Evolutionary conservation across 1,284 basidiomycete genomes (phyloP).

Genomic region (Malassezia arunalokei): DNA sequence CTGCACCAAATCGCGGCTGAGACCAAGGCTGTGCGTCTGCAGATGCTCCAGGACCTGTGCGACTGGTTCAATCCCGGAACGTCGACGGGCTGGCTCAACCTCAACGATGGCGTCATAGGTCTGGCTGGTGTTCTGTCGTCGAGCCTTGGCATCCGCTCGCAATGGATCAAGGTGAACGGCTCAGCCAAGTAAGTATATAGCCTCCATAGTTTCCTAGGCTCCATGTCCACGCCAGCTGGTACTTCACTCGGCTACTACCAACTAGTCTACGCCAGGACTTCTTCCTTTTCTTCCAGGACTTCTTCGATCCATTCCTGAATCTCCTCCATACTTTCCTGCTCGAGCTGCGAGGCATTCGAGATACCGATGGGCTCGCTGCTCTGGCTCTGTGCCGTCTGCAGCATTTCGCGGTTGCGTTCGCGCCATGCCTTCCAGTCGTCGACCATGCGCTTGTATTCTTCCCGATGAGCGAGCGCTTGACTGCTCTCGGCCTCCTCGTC

Average conservation of each 20-base stretch:
- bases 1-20: constrained; percentile 57
- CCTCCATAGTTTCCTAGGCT: neutral
- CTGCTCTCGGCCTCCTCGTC: constrained; percentile 90
- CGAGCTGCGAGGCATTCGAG: constrained; percentile 27
- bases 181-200: constrained; percentile 23
- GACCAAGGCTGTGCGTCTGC: constrained; percentile 57
- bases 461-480: constrained; percentile 82
- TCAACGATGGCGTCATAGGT: constrained; percentile 63
- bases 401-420: constrained; percentile 24
- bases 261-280: constrained; percentile 10
- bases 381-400: constrained; percentile 26
- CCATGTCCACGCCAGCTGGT: neutral
- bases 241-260: neutral
- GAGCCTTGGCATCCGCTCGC: constrained; percentile 39
- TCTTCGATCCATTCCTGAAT: constrained; percentile 47
- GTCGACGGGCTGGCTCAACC: constrained; percentile 61
- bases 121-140: constrained; percentile 38
- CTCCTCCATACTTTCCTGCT: constrained; percentile 39
- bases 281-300: constrained; percentile 45
- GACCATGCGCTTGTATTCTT: constrained; percentile 76
- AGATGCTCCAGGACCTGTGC: constrained; percentile 66
- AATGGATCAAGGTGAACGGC: constrained; percentile 45
- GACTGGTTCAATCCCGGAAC: constrained; percentile 83
- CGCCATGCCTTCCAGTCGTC: constrained; percentile 98
- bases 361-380: constrained; percentile 19